Conservation (phyloP, 441 rosid genomes). For the Kokia cookei region DNA sequence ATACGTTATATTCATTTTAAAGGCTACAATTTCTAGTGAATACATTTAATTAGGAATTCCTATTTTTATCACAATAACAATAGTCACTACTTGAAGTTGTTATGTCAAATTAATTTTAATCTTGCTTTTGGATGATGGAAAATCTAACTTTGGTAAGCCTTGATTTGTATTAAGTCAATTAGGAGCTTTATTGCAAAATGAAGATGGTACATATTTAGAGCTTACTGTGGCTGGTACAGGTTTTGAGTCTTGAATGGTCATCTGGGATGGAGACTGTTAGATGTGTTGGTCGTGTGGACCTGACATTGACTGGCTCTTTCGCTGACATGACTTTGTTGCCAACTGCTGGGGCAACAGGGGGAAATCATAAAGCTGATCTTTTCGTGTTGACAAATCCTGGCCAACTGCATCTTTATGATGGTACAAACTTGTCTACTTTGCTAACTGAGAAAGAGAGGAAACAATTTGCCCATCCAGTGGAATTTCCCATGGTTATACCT, state of each 20-base stretch:
- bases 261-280: conserved; percentile 32
- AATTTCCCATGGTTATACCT: conserved; percentile 44
- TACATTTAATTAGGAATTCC: not conserved
- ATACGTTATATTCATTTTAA: not conserved
- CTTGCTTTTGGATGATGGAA: not conserved
- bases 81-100: not conserved
- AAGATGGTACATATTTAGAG: not conserved
- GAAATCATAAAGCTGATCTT: conserved; percentile 30
- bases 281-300: conserved; percentile 44
- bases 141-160: not conserved
- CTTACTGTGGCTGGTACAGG: conserved; percentile 24
- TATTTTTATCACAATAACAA: not conserved
- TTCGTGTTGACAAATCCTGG: conserved; percentile 61
- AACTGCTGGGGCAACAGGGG: conserved; percentile 28
- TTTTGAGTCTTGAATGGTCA: conserved; percentile 59
- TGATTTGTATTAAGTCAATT: not conserved
- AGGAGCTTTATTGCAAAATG: not conserved
- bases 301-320: conserved; percentile 44
- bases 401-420: conserved; percentile 49
- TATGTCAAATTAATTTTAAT: not conserved
- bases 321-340: conserved; percentile 56
- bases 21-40: not conserved
- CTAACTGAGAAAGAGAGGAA: conserved; percentile 41
- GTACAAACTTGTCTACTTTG: conserved; percentile 30
- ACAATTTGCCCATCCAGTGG: conserved; percentile 23